These are phyloP conservation scores for Nasturtium officinale DNA, from an alignment of 345 rosid genomes.

Conservation along the genomic window DNA sequence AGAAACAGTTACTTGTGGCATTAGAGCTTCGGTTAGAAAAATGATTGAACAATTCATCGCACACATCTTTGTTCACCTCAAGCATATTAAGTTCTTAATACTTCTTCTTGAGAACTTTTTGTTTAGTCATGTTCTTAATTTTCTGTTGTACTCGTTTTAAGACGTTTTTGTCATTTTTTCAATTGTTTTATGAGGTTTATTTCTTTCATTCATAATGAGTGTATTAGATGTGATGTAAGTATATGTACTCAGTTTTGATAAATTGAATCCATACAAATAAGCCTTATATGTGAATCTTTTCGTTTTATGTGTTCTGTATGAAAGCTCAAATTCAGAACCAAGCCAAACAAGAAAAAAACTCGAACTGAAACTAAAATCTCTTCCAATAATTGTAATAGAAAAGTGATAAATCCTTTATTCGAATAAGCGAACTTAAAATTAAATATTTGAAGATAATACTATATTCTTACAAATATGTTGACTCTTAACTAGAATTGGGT, in stretches of 20 bases:
- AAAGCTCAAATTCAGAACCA: neutral
- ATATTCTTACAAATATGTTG: too few relatives aligned
- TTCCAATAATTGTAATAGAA: neutral
- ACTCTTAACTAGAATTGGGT: too few relatives aligned
- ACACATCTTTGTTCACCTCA: slow-evolving; percentile 23
- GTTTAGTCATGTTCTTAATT: slow-evolving; percentile 18
- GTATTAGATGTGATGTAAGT: neutral
- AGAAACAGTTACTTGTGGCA: slow-evolving; percentile 16
- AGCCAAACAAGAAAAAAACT: neutral
- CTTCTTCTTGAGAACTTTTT: slow-evolving; percentile 27
- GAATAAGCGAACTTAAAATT: too few relatives aligned
- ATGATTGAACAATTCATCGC: neutral
- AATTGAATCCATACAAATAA: slow-evolving; percentile 11
- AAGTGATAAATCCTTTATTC: neutral
- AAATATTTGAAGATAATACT: too few relatives aligned
- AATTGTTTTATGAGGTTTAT: neutral
- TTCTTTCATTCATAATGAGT: slow-evolving; percentile 1
- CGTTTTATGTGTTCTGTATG: neutral
- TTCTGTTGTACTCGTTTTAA: neutral
- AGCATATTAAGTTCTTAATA: slow-evolving; percentile 20
- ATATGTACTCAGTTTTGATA: slow-evolving; percentile 4
- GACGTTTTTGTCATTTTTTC: neutral
- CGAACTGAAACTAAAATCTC: neutral
- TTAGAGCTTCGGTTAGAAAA: slow-evolving; percentile 12
- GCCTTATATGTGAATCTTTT: neutral